Evolutionary conservation across 1,284 basidiomycete genomes (phyloP).

Genomic region (Ceratobasidium theobromae): DNA sequence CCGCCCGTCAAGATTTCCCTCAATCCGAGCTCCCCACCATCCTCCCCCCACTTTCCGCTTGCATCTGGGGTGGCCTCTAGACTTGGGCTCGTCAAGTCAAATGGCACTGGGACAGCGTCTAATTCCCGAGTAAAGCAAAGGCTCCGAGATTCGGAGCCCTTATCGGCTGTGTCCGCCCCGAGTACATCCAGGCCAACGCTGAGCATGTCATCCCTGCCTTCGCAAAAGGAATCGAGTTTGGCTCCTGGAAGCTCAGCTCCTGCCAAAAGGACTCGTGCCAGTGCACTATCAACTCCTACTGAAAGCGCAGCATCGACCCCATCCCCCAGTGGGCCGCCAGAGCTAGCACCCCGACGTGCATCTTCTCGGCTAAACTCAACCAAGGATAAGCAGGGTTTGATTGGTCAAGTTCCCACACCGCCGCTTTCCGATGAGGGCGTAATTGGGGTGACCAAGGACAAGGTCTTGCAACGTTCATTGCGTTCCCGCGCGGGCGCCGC

Average conservation of each 20-base stretch:
- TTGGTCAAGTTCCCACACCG: not conserved
- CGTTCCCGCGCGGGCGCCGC: conserved; percentile 5
- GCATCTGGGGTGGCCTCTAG: not conserved
- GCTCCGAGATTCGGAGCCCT: not conserved
- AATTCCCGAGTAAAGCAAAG: conserved; percentile 7
- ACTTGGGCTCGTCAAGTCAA: not conserved
- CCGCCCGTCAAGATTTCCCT: conserved; percentile 13
- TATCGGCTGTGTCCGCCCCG: not conserved
- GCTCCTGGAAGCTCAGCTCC: not conserved
- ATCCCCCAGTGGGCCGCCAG: not conserved
- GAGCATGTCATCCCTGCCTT: no score
- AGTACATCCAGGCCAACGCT: conserved; percentile 4
- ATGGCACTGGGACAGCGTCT: not conserved
- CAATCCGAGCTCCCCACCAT: conserved; percentile 25
- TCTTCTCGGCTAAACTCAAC: conserved; percentile 7
- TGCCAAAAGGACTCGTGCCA: not conserved
- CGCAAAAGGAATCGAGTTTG: not conserved
- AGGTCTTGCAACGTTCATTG: not conserved
- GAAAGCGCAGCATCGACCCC: conserved; percentile 21
- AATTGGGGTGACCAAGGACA: not conserved
- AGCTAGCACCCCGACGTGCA: not conserved
- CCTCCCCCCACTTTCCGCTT: conserved; percentile 6
- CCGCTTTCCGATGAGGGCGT: conserved; percentile 22
- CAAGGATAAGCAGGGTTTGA: conserved; percentile 5
- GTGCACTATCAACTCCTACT: not conserved